Evolutionary conservation across 2,329 filamentous ascomycete species (phyloP).

Genomic region (Stagonosporopsis chrysanthemi): DNA sequence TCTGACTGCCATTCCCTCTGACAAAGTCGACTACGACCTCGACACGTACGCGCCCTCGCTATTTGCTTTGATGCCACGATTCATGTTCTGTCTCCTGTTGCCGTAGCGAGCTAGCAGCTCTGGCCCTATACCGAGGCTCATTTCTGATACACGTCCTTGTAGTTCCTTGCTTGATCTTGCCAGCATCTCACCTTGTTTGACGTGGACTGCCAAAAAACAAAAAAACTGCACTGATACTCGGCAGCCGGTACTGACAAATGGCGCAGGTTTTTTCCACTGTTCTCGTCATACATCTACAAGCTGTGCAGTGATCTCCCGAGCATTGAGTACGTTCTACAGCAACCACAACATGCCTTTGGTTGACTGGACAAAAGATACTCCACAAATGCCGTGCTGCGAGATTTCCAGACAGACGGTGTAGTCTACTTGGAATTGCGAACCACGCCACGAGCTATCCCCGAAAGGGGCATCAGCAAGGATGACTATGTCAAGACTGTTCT

Average conservation of each 20-base stretch:
- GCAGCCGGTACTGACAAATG: conserved; percentile 24
- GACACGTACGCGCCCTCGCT: conserved; percentile 62
- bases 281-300: conserved; percentile 80
- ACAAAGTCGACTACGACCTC: conserved; percentile 75
- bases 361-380: conserved; percentile 57
- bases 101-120: conserved; percentile 4
- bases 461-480: conserved; percentile 63
- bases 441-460: conserved; percentile 71
- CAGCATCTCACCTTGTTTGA: conserved; percentile 4
- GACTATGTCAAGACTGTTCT: conserved; percentile 73
- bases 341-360: neutral
- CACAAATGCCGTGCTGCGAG: conserved; percentile 65
- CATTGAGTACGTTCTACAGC: conserved; percentile 63
- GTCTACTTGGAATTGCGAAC: conserved; percentile 82
- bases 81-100: conserved; percentile 18
- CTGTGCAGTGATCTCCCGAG: conserved; percentile 70
- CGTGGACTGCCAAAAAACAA: neutral
- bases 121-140: conserved; percentile 10
- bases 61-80: conserved; percentile 9
- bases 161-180: conserved; percentile 5
- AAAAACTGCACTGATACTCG: neutral
- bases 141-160: conserved; percentile 12
- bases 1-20: conserved; percentile 70
- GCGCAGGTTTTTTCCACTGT: conserved; percentile 74
- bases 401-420: conserved; percentile 74